These are phyloP conservation scores for Flaveria sonorensis DNA, from an alignment of 129 eudicot species.

Conservation along the genomic window DNA sequence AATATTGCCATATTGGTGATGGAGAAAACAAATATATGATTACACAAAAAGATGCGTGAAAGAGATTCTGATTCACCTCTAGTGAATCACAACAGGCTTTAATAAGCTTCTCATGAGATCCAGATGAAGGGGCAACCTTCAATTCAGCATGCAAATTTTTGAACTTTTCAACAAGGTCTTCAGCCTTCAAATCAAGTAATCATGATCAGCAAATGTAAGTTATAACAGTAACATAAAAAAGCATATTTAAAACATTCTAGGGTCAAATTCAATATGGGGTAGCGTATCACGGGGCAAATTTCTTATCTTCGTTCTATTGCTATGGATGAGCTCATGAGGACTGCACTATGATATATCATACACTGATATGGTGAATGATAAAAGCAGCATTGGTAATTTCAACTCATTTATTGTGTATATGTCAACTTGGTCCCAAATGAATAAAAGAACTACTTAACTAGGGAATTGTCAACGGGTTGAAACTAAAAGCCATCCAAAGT, in stretches of 20 bases:
- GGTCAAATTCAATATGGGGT: slow-evolving; percentile 10
- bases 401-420: neutral
- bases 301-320: neutral
- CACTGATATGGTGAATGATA: neutral
- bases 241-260: slow-evolving; percentile 11
- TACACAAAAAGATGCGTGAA: slow-evolving; percentile 13
- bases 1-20: neutral
- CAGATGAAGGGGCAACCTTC: slow-evolving; percentile 59
- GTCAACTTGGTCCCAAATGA: neutral
- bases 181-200: slow-evolving; percentile 51
- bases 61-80: slow-evolving; percentile 50
- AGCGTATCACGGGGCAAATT: neutral
- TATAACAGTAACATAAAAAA: neutral
- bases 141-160: slow-evolving; percentile 59
- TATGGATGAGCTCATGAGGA: slow-evolving; percentile 5
- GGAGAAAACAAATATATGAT: neutral
- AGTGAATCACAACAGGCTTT: slow-evolving; percentile 50
- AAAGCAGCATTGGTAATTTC: neutral
- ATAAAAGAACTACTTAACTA: neutral
- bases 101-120: slow-evolving; percentile 70
- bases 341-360: neutral
- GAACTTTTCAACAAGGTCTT: slow-evolving; percentile 50
- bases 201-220: slow-evolving; percentile 11
- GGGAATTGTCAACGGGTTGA: neutral
- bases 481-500: neutral